These are phyloP conservation scores for Haplographium delicatum DNA, from an alignment of 495 filamentous ascomycete genomes.

Conservation along the genomic window DNA sequence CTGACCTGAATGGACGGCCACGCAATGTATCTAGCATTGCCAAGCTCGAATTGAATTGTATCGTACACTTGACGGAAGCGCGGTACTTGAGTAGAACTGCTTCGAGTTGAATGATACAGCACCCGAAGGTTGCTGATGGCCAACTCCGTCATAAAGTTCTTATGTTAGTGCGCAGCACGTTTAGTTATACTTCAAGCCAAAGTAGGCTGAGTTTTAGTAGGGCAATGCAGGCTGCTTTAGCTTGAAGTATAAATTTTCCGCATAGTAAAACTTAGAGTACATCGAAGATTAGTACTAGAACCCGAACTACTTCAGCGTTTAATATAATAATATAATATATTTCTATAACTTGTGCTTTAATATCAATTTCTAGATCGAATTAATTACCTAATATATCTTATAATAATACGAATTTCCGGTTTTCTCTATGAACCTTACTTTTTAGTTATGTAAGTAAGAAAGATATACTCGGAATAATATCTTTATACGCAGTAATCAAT, in stretches of 20 bases:
- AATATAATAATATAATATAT: slow-evolving; percentile 13
- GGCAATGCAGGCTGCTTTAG: slow-evolving; percentile 8
- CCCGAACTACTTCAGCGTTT: neutral
- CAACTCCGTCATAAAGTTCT: no score
- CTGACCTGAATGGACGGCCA: no score
- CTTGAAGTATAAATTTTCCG: slow-evolving; percentile 9
- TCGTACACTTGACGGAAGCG: no score
- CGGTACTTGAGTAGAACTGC: no score
- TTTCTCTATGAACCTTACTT: neutral
- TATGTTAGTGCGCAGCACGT: no score
- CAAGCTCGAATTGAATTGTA: no score
- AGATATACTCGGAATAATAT: no score
- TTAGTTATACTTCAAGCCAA: slow-evolving; percentile 23
- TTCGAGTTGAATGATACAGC: no score
- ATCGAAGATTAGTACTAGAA: slow-evolving; percentile 5
- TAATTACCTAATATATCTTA: neutral
- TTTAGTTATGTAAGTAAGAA: no score
- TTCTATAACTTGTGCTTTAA: neutral
- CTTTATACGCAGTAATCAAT: no score
- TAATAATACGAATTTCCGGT: slow-evolving; percentile 1
- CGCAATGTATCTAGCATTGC: no score
- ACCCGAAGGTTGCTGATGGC: no score
- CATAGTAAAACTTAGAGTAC: slow-evolving; percentile 5
- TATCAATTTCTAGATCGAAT: neutral
- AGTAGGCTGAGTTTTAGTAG: slow-evolving; percentile 14